Conservation (phyloP, 2,329 filamentous ascomycete genomes). For the Aurifilum marmelostoma region DNA sequence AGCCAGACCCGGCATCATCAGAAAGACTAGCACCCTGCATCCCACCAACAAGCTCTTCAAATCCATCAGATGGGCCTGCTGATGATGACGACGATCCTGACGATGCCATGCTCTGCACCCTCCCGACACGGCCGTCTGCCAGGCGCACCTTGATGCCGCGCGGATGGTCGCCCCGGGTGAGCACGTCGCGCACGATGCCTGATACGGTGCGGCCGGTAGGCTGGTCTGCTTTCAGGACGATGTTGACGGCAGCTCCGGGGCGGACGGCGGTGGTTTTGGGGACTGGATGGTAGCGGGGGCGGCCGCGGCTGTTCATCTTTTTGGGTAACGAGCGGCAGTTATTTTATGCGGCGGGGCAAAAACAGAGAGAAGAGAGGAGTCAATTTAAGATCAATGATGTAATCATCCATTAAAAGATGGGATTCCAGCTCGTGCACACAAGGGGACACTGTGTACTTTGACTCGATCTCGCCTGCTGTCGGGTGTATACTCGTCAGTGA, state of each 20-base stretch:
- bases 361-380: not conserved
- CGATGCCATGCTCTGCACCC: slow-evolving; percentile 67
- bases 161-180: slow-evolving; percentile 75
- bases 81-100: slow-evolving; percentile 25
- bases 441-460: no score
- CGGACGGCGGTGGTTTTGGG: slow-evolving; percentile 57
- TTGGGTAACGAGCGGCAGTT: not conserved
- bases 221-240: slow-evolving; percentile 77
- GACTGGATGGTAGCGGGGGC: slow-evolving; percentile 37
- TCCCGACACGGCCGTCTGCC: slow-evolving; percentile 70
- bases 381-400: not conserved
- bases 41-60: not conserved
- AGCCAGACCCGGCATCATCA: not conserved
- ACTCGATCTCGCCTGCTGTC: no score
- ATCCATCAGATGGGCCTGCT: not conserved
- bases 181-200: slow-evolving; percentile 67
- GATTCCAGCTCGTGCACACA: no score
- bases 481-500: no score
- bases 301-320: slow-evolving; percentile 10
- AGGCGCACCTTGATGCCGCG: slow-evolving; percentile 80
- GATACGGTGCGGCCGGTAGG: slow-evolving; percentile 71
- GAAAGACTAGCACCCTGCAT: not conserved
- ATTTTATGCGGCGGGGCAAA: not conserved
- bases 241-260: slow-evolving; percentile 67
- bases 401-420: no score